A percentile compares a stretch with the other conserved stretches of the same genome.
Evolutionary conservation across 805 yeast genomes (phyloP).

Genomic region (Helenozyma baotianmanensis): DNA sequence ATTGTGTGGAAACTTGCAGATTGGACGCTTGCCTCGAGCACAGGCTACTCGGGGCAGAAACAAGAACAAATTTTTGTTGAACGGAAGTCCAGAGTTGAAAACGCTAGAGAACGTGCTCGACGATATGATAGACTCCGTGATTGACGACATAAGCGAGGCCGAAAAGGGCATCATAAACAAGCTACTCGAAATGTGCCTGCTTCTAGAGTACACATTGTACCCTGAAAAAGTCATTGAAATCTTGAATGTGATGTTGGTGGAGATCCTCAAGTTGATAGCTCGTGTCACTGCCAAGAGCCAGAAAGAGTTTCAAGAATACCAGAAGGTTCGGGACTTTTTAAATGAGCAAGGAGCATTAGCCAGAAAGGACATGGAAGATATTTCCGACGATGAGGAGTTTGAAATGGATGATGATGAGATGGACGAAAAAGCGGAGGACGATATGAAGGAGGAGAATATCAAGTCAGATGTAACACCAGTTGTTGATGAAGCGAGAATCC

Average conservation of each 20-base stretch:
- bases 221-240: slow-evolving; percentile 48
- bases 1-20: slow-evolving; percentile 77
- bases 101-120: slow-evolving; percentile 62
- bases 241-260: slow-evolving; percentile 35
- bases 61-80: slow-evolving; percentile 7
- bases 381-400: too few relatives aligned
- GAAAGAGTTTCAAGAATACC: background rate
- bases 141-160: slow-evolving; percentile 41
- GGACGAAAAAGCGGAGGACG: too few relatives aligned
- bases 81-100: slow-evolving; percentile 27
- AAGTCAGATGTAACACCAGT: background rate
- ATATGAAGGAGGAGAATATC: too few relatives aligned
- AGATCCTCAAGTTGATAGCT: slow-evolving; percentile 3
- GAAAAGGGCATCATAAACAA: slow-evolving; percentile 46
- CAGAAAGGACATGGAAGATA: too few relatives aligned
- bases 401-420: too few relatives aligned
- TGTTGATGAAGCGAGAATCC: slow-evolving; percentile 1
- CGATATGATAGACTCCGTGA: slow-evolving; percentile 57
- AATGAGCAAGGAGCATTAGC: too few relatives aligned
- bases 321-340: background rate
- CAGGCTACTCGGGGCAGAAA: slow-evolving; percentile 6
- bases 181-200: slow-evolving; percentile 61
- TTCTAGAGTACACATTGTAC: slow-evolving; percentile 51
- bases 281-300: slow-evolving; percentile 1
- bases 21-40: slow-evolving; percentile 24